Conservation (phyloP, 495 filamentous ascomycete species). For the Daldinia loculata region DNA sequence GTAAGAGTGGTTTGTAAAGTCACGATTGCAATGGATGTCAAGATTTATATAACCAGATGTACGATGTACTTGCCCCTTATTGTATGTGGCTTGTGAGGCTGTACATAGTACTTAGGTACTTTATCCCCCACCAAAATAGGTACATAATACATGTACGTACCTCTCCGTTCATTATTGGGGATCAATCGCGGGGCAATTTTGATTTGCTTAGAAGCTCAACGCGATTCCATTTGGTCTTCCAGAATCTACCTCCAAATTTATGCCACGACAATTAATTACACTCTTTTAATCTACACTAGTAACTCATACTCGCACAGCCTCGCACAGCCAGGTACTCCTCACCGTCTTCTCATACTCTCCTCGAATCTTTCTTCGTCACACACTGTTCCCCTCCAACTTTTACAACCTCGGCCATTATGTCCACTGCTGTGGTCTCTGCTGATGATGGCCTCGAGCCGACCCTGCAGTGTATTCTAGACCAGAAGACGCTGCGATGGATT, state of each 20-base stretch:
- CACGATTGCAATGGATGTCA: too few species aligned
- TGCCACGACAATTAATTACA: slow-evolving; percentile 41
- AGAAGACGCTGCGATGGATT: slow-evolving; percentile 96
- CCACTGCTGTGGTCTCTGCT: slow-evolving; percentile 68
- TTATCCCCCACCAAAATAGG: slow-evolving; percentile 19
- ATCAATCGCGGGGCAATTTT: slow-evolving; percentile 19
- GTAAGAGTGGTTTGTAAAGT: neutral
- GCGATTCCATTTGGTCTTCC: slow-evolving; percentile 32
- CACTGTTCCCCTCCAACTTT: neutral
- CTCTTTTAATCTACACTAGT: slow-evolving; percentile 31
- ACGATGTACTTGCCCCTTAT: too few species aligned
- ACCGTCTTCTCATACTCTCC: neutral
- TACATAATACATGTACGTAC: too few species aligned
- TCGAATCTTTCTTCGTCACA: slow-evolving; percentile 19
- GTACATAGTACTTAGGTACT: neutral
- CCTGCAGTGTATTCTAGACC: slow-evolving; percentile 92
- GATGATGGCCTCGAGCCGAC: slow-evolving; percentile 87
- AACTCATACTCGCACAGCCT: neutral
- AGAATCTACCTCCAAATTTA: slow-evolving; percentile 32
- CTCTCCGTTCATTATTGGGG: slow-evolving; percentile 2
- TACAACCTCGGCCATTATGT: slow-evolving; percentile 55
- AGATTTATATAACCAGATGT: too few species aligned
- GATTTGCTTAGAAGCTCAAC: slow-evolving; percentile 33
- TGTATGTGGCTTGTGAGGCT: neutral
- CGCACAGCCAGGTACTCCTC: neutral